phyloP scores from a whole-genome alignment of 2,329 filamentous ascomycete species.

The Diplodia intermedia region DNA sequence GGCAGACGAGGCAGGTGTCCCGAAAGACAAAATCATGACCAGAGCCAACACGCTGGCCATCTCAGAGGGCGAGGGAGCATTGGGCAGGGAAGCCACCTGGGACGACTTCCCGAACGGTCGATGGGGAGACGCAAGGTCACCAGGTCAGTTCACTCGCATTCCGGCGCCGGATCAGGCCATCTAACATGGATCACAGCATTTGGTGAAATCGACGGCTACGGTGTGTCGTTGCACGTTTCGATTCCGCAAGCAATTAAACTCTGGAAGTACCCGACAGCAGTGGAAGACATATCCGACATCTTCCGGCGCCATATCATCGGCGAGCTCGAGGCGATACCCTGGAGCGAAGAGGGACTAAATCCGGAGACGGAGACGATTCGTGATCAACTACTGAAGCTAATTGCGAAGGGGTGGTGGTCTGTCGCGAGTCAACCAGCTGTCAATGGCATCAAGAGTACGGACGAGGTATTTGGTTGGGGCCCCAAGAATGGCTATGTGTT shows the following conservation, averaged over 20 bases:
- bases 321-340: conserved; percentile 81
- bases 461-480: conserved; percentile 90
- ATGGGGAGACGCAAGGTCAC: conserved; percentile 91
- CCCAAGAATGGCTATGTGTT: conserved; percentile 93
- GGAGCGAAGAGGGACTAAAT: conserved; percentile 88
- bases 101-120: conserved; percentile 97
- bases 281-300: conserved; percentile 75
- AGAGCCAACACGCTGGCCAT: conserved; percentile 88
- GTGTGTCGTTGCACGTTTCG: conserved; percentile 90
- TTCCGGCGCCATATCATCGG: conserved; percentile 85
- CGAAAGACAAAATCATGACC: conserved; percentile 72
- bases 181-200: conserved; percentile 63
- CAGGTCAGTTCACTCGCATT: conserved; percentile 46
- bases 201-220: conserved; percentile 97
- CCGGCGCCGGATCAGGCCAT: neutral
- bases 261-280: conserved; percentile 79
- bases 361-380: conserved; percentile 85
- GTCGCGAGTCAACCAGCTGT: conserved; percentile 94
- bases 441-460: conserved; percentile 78
- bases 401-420: conserved; percentile 91
- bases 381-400: conserved; percentile 75
- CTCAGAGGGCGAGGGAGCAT: conserved; percentile 86
- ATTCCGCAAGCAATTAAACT: conserved; percentile 81
- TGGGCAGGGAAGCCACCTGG: conserved; percentile 96
- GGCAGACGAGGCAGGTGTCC: conserved; percentile 79